A percentile compares a stretch with the other conserved stretches of the same genome.
Evolutionary conservation across 2,329 filamentous ascomycete genomes (phyloP).

Genomic region (Colletotrichum horii): DNA sequence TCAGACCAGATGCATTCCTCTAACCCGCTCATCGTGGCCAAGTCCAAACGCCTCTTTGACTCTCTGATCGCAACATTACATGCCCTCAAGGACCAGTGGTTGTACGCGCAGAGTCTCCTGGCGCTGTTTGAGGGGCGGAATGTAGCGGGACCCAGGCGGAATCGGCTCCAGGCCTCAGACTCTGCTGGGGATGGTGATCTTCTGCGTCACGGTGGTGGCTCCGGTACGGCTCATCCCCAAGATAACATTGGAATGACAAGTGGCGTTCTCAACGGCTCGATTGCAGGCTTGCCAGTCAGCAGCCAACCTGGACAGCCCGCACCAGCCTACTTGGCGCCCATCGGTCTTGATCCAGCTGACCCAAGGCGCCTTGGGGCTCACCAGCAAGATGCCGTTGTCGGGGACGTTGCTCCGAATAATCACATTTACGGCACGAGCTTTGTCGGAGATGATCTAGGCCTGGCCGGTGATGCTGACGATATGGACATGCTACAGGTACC

Average conservation of each 20-base stretch:
- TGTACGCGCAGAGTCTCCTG: constrained; percentile 35
- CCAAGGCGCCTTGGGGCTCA: neutral
- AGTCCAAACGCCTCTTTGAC: constrained; percentile 32
- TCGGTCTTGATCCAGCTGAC: neutral
- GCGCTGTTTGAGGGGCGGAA: constrained; percentile 30
- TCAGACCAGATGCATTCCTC: constrained; percentile 29
- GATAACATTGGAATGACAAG: neutral
- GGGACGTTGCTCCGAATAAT: neutral
- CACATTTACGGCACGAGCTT: neutral
- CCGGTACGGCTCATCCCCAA: neutral
- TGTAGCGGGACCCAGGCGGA: neutral
- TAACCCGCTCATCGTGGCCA: constrained; percentile 35
- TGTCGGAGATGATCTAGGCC: neutral
- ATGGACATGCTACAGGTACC: constrained; percentile 30
- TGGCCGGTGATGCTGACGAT: constrained; percentile 14
- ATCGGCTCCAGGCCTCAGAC: neutral
- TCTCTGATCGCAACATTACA: constrained; percentile 32
- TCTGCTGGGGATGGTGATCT: neutral
- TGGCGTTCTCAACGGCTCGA: neutral
- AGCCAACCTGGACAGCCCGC: neutral
- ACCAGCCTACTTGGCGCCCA: neutral
- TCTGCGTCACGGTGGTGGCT: neutral
- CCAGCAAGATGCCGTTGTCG: neutral
- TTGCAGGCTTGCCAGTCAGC: neutral
- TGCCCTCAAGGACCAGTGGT: constrained; percentile 33